Conservation (phyloP, 257 asterid genomes). For the Marsdenia floribunda region DNA sequence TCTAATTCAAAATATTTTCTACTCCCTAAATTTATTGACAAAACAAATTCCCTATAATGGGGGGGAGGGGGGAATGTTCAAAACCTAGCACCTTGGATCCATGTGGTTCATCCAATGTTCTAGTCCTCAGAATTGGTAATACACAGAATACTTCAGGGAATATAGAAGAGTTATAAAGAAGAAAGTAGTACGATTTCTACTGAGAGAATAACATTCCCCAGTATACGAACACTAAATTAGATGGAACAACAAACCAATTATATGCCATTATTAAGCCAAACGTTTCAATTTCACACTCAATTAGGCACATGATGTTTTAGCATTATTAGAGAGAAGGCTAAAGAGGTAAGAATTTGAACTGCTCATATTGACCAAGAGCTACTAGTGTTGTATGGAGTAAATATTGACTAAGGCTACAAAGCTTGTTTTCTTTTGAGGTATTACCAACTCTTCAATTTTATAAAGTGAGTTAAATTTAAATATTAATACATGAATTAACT, state of each 20-base stretch:
- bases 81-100: neutral
- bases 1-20: neutral
- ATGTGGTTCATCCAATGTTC: neutral
- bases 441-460: neutral
- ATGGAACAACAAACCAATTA: neutral
- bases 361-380: neutral
- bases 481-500: neutral
- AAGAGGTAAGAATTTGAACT: neutral
- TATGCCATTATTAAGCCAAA: neutral
- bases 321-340: neutral
- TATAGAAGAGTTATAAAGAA: neutral
- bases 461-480: neutral
- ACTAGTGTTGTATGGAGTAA: neutral
- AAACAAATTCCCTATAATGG: too few species aligned
- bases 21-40: neutral
- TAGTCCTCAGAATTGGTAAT: neutral
- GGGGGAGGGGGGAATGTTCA: neutral
- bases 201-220: neutral
- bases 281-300: neutral
- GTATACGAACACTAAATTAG: neutral
- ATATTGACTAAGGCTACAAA: neutral
- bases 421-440: neutral
- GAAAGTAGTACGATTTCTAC: neutral
- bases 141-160: neutral
- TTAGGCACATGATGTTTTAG: neutral